Evolutionary conservation across 495 filamentous ascomycete genomes (phyloP).

Genomic region (Hypomontagnella monticulosa): DNA sequence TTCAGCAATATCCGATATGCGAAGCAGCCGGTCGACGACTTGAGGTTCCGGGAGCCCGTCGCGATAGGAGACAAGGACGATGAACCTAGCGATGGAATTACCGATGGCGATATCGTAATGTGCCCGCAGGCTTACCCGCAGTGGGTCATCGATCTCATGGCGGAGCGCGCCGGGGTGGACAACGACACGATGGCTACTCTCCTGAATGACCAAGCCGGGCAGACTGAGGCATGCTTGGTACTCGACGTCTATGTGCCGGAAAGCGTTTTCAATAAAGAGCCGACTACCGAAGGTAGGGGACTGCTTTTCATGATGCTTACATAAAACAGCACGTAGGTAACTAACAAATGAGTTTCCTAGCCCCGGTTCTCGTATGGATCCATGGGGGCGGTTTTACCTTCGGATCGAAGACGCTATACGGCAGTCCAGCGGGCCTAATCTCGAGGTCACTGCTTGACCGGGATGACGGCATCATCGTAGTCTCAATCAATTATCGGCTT

Average conservation of each 20-base stretch:
- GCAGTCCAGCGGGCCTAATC: constrained; percentile 58
- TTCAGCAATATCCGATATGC: constrained; percentile 40
- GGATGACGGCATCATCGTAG: constrained; percentile 62
- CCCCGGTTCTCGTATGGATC: constrained; percentile 68
- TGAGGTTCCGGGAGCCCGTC: constrained; percentile 29
- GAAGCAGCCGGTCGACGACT: constrained; percentile 25
- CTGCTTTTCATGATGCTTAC: not conserved
- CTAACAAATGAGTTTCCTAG: constrained; percentile 27
- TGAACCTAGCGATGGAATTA: constrained; percentile 3
- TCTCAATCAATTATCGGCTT: constrained; percentile 69
- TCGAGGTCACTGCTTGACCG: constrained; percentile 46
- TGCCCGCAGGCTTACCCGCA: constrained; percentile 39
- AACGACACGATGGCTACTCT: not conserved
- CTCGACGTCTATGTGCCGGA: constrained; percentile 35
- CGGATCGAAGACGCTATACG: constrained; percentile 57
- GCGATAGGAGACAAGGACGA: constrained; percentile 1
- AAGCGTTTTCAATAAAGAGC: constrained; percentile 15
- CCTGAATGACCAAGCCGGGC: constrained; percentile 21
- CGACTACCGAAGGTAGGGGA: constrained; percentile 6
- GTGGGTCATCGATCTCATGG: constrained; percentile 28
- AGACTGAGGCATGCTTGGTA: constrained; percentile 37
- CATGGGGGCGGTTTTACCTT: constrained; percentile 66
- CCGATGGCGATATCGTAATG: constrained; percentile 12
- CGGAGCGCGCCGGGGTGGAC: constrained; percentile 14
- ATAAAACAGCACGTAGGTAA: not conserved